Base-by-base conservation (phyloP, 352 stramenopile genomes). In the Globisporangium uncinulatum region DNA sequence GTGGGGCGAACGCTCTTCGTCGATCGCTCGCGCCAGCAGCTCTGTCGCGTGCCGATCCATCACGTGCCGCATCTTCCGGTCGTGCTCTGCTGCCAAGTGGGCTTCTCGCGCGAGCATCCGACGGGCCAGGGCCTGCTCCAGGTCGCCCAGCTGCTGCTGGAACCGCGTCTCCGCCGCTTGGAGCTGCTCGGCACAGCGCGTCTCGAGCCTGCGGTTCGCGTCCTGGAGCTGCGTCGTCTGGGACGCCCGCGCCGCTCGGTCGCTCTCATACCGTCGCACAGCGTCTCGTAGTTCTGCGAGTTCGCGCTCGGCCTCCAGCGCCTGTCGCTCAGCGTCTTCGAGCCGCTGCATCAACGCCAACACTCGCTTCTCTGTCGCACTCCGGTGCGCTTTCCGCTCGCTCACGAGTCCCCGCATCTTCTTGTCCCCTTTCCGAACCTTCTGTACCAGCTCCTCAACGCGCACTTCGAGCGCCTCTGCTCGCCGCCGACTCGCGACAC, bases 341-440 rank as follows among this genome's bases (percentile, higher is more conserved):
- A 66, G 51, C n/a, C 71, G 53, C 1, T 52, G 32, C 0, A 32
- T 20, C 31, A 71, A 50, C 17, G 71, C 54, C 13, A 46, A 47
- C 9, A 61, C 46, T 7, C 39, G 17, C n/a, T 53, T 45, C 6
- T 59, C 50, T 10, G 54, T 43, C 10, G 60, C 57, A 9, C 56
- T 57, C 24, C 59, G 31, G 19, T 64, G 63, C 34, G 67, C 48
- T 21, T 72, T 72, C 11, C 64, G 49, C 19, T 78, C 66, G 13
- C 50, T 65, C 55, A 79, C 61, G 19, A 83, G 32, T 3, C 54
- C 59, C 15, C 69, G 68, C 15, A 79, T 42, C 20, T 83, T 86
- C 51, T 80, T 82, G 20, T 84, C 69, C 34, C 85, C 61, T 36
- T 84, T 84, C 15, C 39, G 50, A n/a, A 54, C 24, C 42, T 63